phyloP scores from a whole-genome alignment of 495 filamentous ascomycete species.

The Cercophora scortea region DNA sequence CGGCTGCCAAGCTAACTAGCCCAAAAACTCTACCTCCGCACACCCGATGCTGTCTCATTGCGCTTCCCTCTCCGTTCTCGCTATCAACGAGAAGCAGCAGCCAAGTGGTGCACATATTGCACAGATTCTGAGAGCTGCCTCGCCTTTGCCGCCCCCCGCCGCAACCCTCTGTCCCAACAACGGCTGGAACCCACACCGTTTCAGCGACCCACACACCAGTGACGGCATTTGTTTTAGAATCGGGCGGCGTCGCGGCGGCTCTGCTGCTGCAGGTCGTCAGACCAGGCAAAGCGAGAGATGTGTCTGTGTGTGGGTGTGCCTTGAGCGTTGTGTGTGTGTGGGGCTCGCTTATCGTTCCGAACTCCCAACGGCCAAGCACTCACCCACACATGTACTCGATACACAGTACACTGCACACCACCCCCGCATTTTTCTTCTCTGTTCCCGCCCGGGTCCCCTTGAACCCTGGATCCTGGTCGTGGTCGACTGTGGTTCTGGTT shows the following conservation, averaged over 20 bases:
- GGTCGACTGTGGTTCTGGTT: background rate
- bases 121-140: no score
- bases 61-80: no score
- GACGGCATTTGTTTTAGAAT: slow-evolving; percentile 16
- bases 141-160: no score
- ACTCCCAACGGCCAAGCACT: background rate
- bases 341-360: slow-evolving; percentile 4
- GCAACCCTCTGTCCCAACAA: no score
- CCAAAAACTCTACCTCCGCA: no score
- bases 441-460: background rate
- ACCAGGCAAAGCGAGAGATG: no score
- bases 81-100: no score
- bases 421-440: background rate
- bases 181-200: background rate
- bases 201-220: slow-evolving; percentile 6
- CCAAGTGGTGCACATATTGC: no score
- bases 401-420: background rate
- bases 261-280: slow-evolving; percentile 1
- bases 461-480: background rate
- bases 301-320: no score
- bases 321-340: background rate
- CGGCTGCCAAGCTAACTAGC: no score
- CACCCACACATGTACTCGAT: background rate
- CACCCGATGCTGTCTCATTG: no score
- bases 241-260: slow-evolving; percentile 6